Base-by-base conservation (phyloP, 768 basidiomycete genomes). In the Rhodotorula diobovata region DNA sequence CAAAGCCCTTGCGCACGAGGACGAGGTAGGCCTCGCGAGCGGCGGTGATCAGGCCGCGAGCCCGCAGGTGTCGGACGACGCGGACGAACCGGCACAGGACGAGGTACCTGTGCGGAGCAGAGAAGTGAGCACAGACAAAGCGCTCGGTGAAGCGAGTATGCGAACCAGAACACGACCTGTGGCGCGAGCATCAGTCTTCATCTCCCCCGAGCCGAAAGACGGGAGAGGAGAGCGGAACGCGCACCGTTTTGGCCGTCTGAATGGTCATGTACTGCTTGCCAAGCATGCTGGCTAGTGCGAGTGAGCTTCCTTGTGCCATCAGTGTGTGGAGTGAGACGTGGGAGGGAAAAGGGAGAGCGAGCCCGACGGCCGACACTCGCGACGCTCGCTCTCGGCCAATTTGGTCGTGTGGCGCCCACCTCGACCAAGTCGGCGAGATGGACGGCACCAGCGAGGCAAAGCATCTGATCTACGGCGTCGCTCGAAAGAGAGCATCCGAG, bases 131-230 rank as follows among this genome's bases (percentile, higher is more conserved):
- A 61, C 28, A 41, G 35, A 8, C 1, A 6, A 14, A 2, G 2
- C 8, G 16, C 18, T 5, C 45, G 21, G 15, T 23, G 16, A 5
- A 28, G 50, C 9, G 30, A n/a, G 28, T 11, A 1, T n/a, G 11
- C 61, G 53, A 14, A 73, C 72, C 65, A 74, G 68, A 67, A 74
- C 59, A 69, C 35, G 23, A 46, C 53, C 72, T 72, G 64, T 15
- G 9, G 21, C 11, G 51, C 28, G 51, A 30, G n/a, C n/a, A n/a
- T 25, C 32, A 30, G 18, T 5, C 43, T 15, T 39, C 45, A 57
- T 45, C 45, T 12, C 39, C 21, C 8, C n/a, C 11, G 34, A 28
- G 32, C 21, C 18, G 14, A 25, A 21, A n/a, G n/a, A n/a, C n/a
- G 15, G 1, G 34, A 20, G 32, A 12, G n/a, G 15, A 23, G 25